These are phyloP conservation scores for Poa pratensis DNA, from an alignment of 176 grass and related monocot genomes.

Conservation along the genomic window DNA sequence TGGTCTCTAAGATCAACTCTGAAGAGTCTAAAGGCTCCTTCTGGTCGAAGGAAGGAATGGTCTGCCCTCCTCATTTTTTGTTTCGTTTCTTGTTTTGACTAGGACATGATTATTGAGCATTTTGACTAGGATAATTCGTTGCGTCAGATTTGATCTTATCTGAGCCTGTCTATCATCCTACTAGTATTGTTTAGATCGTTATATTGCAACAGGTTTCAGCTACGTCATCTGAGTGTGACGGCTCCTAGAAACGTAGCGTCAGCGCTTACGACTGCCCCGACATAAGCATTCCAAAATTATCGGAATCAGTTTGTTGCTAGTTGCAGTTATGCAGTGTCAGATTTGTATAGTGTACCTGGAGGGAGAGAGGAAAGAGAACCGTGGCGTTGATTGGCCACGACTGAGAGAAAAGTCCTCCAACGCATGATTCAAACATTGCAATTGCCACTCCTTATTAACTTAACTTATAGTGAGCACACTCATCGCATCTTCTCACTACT, in stretches of 20 bases:
- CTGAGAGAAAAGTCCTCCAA: too few species aligned
- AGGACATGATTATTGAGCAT: neutral
- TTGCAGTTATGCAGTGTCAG: neutral
- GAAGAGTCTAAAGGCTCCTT: slow-evolving; percentile 34
- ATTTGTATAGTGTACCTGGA: neutral
- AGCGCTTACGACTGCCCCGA: slow-evolving; percentile 3
- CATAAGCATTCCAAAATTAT: neutral
- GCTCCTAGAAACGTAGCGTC: neutral
- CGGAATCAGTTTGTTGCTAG: neutral
- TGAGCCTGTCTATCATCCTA: neutral
- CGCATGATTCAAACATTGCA: too few species aligned
- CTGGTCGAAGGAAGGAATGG: neutral
- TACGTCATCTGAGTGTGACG: neutral
- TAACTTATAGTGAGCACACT: too few species aligned
- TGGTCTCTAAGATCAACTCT: slow-evolving; percentile 1
- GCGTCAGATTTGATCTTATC: neutral
- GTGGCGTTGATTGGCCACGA: too few species aligned
- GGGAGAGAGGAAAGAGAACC: too few species aligned
- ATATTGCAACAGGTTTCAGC: too few species aligned
- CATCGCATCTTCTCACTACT: too few species aligned
- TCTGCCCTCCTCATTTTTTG: too few species aligned
- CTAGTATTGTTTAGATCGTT: neutral
- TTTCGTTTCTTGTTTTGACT: slow-evolving; percentile 6
- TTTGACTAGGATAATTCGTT: neutral
- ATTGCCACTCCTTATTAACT: too few species aligned